phyloP scores from a whole-genome alignment of 768 basidiomycete genomes.

The Suillus discolor region DNA sequence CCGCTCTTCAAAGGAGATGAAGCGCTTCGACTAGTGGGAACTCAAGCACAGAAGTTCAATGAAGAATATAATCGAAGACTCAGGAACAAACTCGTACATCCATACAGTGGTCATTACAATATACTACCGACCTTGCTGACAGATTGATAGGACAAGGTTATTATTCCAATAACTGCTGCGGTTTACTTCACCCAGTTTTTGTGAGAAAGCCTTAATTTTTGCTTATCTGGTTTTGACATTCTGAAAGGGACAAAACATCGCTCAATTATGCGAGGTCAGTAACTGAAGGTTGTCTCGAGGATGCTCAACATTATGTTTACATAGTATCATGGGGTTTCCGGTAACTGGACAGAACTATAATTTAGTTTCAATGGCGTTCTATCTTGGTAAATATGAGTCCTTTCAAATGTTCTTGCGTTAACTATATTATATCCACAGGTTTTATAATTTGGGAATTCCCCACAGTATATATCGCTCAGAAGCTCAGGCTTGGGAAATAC shows the following conservation, averaged over 20 bases:
- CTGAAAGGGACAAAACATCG: conserved; percentile 41
- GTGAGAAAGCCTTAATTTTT: conserved; percentile 4
- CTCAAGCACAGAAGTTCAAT: conserved; percentile 50
- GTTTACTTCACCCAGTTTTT: conserved; percentile 47
- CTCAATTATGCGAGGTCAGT: conserved; percentile 42
- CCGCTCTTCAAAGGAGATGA: conserved; percentile 48
- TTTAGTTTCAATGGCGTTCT: conserved; percentile 61
- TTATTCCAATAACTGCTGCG: conserved; percentile 40
- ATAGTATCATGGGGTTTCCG: conserved; percentile 37
- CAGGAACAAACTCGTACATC: conserved; percentile 56
- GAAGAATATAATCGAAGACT: conserved; percentile 61
- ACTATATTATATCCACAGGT: conserved; percentile 18
- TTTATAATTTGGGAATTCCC: conserved; percentile 43
- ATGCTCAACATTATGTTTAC: neutral
- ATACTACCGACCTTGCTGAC: neutral
- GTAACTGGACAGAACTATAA: conserved; percentile 50
- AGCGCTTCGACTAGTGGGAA: conserved; percentile 58
- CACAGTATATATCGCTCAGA: conserved; percentile 42
- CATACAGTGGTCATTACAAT: neutral
- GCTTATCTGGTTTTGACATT: neutral
- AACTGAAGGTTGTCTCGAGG: neutral
- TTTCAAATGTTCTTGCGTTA: neutral
- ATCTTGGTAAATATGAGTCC: conserved; percentile 42
- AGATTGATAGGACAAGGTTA: conserved; percentile 34
- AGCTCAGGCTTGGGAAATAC: conserved; percentile 38